Base-by-base conservation (phyloP, 1,284 basidiomycete genomes). In the Hypsizygus ulmarius region DNA sequence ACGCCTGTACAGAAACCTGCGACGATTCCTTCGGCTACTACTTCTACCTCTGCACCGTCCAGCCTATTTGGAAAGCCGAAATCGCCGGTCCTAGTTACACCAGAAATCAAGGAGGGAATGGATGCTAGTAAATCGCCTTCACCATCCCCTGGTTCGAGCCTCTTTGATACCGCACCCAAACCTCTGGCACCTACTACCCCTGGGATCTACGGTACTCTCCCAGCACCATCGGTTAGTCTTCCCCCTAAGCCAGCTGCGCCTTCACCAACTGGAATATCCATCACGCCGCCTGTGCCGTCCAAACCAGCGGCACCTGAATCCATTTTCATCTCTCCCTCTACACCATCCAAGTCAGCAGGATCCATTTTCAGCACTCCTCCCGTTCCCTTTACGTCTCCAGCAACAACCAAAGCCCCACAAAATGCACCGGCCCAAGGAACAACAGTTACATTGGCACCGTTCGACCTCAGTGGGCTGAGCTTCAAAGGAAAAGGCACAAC, bases 51-150 rank as follows among this genome's bases (percentile, higher is more conserved):
- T 15, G 27, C 47, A 15, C 27, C 45, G 27, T 48, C 52, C 25
- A 52, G 56, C 30, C 32, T 58, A 19, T 59, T 52, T 33, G 40
- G 51, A 32, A 37, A 55, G 18, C 39, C 48, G 10, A 45, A 50
- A 3, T 38, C 51, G 0, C 42, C 60, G 14, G 32, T 54, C 16
- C 43, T 58, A 19, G 21, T 53, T 7, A 49, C 21, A 7, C 41
- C 59, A n/a, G 34, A 39, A 16, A 21, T n/a, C 6, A 10, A 34
- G 11, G 18, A 15, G 6, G 12, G 29, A 9, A 30, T n/a, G n/a
- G n/a, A n/a, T n/a, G n/a, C n/a, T n/a, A n/a, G n/a, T n/a, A n/a
- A n/a, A n/a, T n/a, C n/a, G n/a, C n/a, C n/a, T n/a, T n/a, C 37
- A 16, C 18, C 28, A 12, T 35, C 25, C 9, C 11, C 29, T 29